Conservation (phyloP, 2,329 filamentous ascomycete genomes). For the Clonostachys rhizophaga region DNA sequence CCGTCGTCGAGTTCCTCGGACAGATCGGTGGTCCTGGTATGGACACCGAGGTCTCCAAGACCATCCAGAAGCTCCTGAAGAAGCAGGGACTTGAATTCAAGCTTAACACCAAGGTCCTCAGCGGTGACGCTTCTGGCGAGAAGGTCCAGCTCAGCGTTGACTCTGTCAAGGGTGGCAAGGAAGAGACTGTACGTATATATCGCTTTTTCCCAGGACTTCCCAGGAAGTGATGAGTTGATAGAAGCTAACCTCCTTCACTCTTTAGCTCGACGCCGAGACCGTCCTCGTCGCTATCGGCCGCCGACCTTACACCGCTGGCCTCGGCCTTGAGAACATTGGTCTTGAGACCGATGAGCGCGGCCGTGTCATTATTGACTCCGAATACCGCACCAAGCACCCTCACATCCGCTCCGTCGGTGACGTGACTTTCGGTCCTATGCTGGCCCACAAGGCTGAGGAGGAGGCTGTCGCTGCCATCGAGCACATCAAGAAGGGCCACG, state of each 20-base stretch:
- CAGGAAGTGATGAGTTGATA: too few relatives aligned
- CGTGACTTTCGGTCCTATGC: constrained; percentile 96
- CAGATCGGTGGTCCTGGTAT: constrained; percentile 98
- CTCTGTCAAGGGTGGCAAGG: constrained; percentile 92
- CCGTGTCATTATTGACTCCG: constrained; percentile 93
- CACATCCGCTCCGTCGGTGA: constrained; percentile 98
- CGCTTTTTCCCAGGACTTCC: background rate
- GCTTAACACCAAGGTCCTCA: constrained; percentile 90
- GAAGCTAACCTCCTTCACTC: background rate
- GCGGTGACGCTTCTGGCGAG: constrained; percentile 75
- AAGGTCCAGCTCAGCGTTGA: constrained; percentile 81
- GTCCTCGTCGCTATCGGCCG: constrained; percentile 96
- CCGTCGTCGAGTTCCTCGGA: constrained; percentile 91
- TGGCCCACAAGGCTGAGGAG: constrained; percentile 99
- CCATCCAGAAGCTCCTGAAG: constrained; percentile 83
- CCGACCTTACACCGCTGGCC: constrained; percentile 86
- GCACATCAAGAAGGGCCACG: constrained; percentile 96
- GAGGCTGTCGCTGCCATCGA: constrained; percentile 93
- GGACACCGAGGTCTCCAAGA: constrained; percentile 91
- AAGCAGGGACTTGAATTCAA: constrained; percentile 99
- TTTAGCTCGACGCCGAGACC: constrained; percentile 84
- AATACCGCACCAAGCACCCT: constrained; percentile 96
- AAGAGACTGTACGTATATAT: constrained; percentile 67
- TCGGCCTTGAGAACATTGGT: constrained; percentile 91
- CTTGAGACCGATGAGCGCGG: constrained; percentile 90